These are phyloP conservation scores for Nidularia pulvinata DNA, from an alignment of 768 basidiomycete genomes.

Conservation along the genomic window DNA sequence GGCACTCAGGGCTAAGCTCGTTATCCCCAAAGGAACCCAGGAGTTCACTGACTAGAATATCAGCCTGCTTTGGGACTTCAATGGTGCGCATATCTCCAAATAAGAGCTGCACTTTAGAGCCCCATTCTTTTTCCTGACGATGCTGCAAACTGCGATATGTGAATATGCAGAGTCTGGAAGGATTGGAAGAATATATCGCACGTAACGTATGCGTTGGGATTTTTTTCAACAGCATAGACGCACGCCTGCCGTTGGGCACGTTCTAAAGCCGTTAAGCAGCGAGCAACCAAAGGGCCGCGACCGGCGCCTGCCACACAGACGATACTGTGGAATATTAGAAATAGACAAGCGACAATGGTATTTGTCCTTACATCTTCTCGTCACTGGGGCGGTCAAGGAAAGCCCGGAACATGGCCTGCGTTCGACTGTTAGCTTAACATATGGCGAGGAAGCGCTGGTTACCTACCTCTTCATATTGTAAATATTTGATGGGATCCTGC, in stretches of 20 bases:
- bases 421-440: not conserved
- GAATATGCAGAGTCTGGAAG: no score
- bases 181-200: slow-evolving; percentile 37
- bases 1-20: slow-evolving; percentile 96
- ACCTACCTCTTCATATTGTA: slow-evolving; percentile 88
- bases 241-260: slow-evolving; percentile 59
- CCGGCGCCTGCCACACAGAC: slow-evolving; percentile 96
- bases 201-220: slow-evolving; percentile 95
- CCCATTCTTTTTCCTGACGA: slow-evolving; percentile 83
- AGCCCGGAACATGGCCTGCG: slow-evolving; percentile 79
- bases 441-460: slow-evolving; percentile 1
- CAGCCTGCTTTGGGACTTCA: slow-evolving; percentile 82
- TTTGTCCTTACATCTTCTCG: slow-evolving; percentile 57
- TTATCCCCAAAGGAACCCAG: slow-evolving; percentile 99
- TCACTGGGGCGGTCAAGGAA: slow-evolving; percentile 68
- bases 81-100: slow-evolving; percentile 94
- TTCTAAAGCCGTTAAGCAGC: slow-evolving; percentile 76
- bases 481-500: slow-evolving; percentile 96
- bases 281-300: slow-evolving; percentile 88
- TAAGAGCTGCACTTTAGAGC: slow-evolving; percentile 73
- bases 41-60: slow-evolving; percentile 95
- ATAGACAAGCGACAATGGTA: slow-evolving; percentile 1
- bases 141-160: slow-evolving; percentile 70
- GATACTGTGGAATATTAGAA: slow-evolving; percentile 43
- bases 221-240: slow-evolving; percentile 95